Percentiles rank a stretch among this genome's conserved stretches.
These are phyloP conservation scores for Septoria petroselini DNA, from an alignment of 2,329 filamentous ascomycete genomes.

Conservation along the genomic window DNA sequence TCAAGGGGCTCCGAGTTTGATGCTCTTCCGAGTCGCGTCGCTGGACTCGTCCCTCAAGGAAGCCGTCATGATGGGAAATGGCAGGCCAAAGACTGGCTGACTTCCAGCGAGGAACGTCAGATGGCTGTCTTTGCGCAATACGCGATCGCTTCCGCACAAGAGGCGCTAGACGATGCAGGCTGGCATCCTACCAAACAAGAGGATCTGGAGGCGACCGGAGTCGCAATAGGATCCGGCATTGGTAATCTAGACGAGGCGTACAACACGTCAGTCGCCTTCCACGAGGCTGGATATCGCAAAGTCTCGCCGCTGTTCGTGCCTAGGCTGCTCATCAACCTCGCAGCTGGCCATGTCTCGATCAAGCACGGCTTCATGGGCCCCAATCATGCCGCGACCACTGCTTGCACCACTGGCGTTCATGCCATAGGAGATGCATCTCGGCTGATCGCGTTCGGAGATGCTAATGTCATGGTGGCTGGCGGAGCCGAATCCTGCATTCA, in stretches of 20 bases:
- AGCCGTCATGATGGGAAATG: conserved; percentile 43
- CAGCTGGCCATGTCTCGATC: conserved; percentile 93
- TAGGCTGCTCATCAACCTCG: conserved; percentile 88
- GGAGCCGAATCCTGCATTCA: conserved; percentile 95
- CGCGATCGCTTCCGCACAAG: conserved; percentile 78
- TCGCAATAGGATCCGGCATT: conserved; percentile 92
- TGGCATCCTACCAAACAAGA: conserved; percentile 64
- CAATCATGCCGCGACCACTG: conserved; percentile 88
- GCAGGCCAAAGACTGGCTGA: conserved; percentile 49
- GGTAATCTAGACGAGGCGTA: conserved; percentile 92
- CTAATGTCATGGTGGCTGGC: conserved; percentile 93
- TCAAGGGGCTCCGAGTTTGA: conserved; percentile 62
- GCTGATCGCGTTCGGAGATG: conserved; percentile 86
- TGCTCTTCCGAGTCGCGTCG: conserved; percentile 77
- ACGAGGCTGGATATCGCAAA: conserved; percentile 78
- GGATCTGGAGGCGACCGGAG: conserved; percentile 74
- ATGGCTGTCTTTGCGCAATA: conserved; percentile 94
- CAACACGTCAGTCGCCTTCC: conserved; percentile 72
- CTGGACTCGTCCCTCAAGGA: conserved; percentile 71
- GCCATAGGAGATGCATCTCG: conserved; percentile 91
- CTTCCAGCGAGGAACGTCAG: conserved; percentile 61
- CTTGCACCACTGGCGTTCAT: conserved; percentile 94
- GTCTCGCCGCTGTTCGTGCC: conserved; percentile 93
- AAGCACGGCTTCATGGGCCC: conserved; percentile 83
- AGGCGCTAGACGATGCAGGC: conserved; percentile 78